phyloP scores from a whole-genome alignment of 768 basidiomycete species.

The Russula emetica region DNA sequence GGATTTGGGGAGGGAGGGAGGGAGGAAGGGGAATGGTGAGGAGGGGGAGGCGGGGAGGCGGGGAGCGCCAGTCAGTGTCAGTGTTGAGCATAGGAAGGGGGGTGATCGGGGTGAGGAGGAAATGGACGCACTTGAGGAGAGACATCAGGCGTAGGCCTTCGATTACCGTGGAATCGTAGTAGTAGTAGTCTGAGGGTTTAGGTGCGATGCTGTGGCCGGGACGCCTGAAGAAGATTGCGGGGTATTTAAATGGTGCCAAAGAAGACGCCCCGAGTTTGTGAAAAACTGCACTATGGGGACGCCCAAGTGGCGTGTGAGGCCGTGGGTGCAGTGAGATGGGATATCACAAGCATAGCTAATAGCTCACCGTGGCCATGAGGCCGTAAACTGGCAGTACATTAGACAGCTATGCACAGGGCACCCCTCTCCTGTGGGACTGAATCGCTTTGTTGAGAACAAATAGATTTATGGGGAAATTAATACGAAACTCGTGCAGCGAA shows the following conservation, averaged over 20 bases:
- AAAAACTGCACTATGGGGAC: neutral
- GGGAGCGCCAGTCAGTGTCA: neutral
- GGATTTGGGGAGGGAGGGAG: neutral
- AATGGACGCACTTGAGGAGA: slow-evolving; percentile 17
- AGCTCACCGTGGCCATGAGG: slow-evolving; percentile 16
- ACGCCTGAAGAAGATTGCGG: neutral
- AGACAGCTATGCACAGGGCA: neutral
- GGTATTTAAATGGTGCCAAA: slow-evolving; percentile 19
- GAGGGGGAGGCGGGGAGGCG: neutral
- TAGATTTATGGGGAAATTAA: no score
- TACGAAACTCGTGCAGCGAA: neutral
- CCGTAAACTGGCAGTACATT: slow-evolving; percentile 16
- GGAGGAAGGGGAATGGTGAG: neutral
- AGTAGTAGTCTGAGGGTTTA: neutral
- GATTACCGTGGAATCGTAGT: neutral
- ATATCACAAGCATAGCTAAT: neutral
- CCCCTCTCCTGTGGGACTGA: neutral
- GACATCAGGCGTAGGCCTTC: slow-evolving; percentile 22
- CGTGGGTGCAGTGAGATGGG: neutral
- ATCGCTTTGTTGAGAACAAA: neutral
- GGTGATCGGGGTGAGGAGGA: neutral
- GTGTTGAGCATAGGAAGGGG: neutral
- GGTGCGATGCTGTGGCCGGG: no score
- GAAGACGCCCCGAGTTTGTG: neutral
- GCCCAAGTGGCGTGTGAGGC: slow-evolving; percentile 14